Evolutionary conservation across 2,329 filamentous ascomycete genomes (phyloP), one percentile per base, ranked within the genome.

Genomic region (Chaetomium sp.): DNA sequence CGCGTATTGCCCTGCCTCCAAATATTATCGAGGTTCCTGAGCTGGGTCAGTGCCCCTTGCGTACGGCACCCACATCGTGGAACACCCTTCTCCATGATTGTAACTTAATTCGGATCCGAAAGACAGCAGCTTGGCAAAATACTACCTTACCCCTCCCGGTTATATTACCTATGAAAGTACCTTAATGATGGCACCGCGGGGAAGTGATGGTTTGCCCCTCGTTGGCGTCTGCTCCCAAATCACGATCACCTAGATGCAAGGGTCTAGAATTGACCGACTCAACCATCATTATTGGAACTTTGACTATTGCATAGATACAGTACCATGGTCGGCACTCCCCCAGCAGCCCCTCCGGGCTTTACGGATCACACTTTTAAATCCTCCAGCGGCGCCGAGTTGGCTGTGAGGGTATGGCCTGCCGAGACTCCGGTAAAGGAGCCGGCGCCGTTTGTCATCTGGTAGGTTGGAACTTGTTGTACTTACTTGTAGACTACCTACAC

Each of bases 321-420:
- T 27, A 51, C 10, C 49, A 61, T 56, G 38, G 51, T 29, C 13
- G n/a, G 25, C 51, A 2, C 47, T 25, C 57, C 64, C 1, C 66
- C 51, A n/a, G 42, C 62, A 2, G 66, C 66, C 2, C 67, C 65
- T 1, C 61, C 67, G 2, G 63, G 64, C 16, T 71, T 69, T 23
- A 70, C 50, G 16, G 68, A 70, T 55, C 66, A 70, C 58, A 61
- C 29, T 6, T 70, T 70, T 62, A 61, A 10, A 9, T 68, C 67
- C 2, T 31, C 45, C 29, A 66, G 51, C 45, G 65, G 66, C 64
- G 57, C 42, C 3, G 60, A 60, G 13, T 62, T 71, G 7, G 50
- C 21, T n/a, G 63, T 71, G 16, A 64, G 68, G 19, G 62, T 71
- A 2, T 71, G 69, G 69, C 67, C 69, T 5, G 69, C 69, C 3